Evolutionary conservation across 1,139 yeast species (phyloP).

Genomic region (Torulaspora globosa): DNA sequence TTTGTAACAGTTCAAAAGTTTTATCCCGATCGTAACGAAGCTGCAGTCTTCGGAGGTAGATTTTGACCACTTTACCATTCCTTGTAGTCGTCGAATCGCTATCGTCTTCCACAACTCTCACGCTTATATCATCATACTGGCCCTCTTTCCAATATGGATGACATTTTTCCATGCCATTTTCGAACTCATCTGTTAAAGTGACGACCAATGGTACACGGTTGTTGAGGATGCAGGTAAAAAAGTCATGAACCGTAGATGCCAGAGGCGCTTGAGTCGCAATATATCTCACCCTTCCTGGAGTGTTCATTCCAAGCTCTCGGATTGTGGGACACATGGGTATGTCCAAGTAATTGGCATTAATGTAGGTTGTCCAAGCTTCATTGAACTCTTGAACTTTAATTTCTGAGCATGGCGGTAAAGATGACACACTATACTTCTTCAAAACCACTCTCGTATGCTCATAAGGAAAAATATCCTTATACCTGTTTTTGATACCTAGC

Average conservation of each 20-base stretch:
- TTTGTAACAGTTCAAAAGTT: slow-evolving; percentile 47
- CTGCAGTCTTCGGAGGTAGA: slow-evolving; percentile 41
- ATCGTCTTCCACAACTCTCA: slow-evolving; percentile 24
- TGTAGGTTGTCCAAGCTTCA: slow-evolving; percentile 41
- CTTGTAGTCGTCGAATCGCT: slow-evolving; percentile 1
- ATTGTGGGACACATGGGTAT: slow-evolving; percentile 26
- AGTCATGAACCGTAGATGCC: slow-evolving; percentile 65
- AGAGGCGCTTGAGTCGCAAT: slow-evolving; percentile 88
- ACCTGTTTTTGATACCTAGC: slow-evolving; percentile 68
- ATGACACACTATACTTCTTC: slow-evolving; percentile 21
- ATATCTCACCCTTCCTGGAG: slow-evolving; percentile 40
- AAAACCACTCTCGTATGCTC: slow-evolving; percentile 67
- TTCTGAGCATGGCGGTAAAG: slow-evolving; percentile 10
- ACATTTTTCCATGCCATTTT: slow-evolving; percentile 54
- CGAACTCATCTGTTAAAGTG: slow-evolving; percentile 58
- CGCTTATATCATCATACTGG: slow-evolving; percentile 31
- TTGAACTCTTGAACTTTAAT: slow-evolving; percentile 15
- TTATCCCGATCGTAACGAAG: slow-evolving; percentile 33
- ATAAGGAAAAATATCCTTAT: slow-evolving; percentile 75
- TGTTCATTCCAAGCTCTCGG: slow-evolving; percentile 1
- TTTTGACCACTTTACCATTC: slow-evolving; percentile 12
- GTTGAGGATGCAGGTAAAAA: slow-evolving; percentile 65
- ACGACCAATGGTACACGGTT: slow-evolving; percentile 60
- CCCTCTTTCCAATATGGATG: slow-evolving; percentile 50
- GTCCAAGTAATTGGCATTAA: slow-evolving; percentile 56